Conservation (phyloP, 2,329 filamentous ascomycete genomes). For the Teratosphaeria destructans region DNA sequence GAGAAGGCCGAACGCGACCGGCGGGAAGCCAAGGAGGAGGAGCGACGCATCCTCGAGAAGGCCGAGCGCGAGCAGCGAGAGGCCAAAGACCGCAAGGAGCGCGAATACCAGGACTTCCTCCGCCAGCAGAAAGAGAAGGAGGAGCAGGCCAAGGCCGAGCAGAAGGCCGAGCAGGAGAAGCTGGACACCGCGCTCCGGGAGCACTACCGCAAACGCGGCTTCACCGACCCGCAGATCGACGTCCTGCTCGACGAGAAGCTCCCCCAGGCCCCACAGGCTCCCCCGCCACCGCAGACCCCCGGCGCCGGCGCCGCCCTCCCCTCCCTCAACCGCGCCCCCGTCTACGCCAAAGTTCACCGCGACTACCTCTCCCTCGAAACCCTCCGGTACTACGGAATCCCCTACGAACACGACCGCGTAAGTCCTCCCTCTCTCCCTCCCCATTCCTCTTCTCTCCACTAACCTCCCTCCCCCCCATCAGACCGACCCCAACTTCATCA, state of each 20-base stretch:
- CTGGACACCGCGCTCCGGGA: slow-evolving; percentile 38
- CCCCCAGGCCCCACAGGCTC: slow-evolving; percentile 28
- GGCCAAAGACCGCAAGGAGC: slow-evolving; percentile 33
- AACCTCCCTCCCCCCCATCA: slow-evolving; percentile 12
- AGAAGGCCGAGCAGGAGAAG: slow-evolving; percentile 13
- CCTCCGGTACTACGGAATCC: slow-evolving; percentile 37
- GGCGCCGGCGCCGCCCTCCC: slow-evolving; percentile 2
- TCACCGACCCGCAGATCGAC: slow-evolving; percentile 39
- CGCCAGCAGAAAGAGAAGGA: slow-evolving; percentile 31
- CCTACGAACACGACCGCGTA: slow-evolving; percentile 39
- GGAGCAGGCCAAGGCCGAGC: slow-evolving; percentile 27
- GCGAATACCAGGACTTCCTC: slow-evolving; percentile 29
- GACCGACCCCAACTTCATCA: slow-evolving; percentile 37
- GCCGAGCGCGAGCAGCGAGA: slow-evolving; percentile 26
- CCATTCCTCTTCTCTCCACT: neutral
- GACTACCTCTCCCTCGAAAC: slow-evolving; percentile 38
- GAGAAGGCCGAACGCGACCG: slow-evolving; percentile 29
- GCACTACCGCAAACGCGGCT: slow-evolving; percentile 34
- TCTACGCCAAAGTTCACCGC: slow-evolving; percentile 38
- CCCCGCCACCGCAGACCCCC: slow-evolving; percentile 8
- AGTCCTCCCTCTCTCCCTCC: slow-evolving; percentile 14
- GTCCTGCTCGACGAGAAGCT: slow-evolving; percentile 39
- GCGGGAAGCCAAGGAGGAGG: slow-evolving; percentile 30
- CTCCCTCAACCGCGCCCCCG: slow-evolving; percentile 18
- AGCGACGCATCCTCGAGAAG: slow-evolving; percentile 29